Conservation (phyloP, 164 flowering plant genomes). For the Cinnamomum chago region DNA sequence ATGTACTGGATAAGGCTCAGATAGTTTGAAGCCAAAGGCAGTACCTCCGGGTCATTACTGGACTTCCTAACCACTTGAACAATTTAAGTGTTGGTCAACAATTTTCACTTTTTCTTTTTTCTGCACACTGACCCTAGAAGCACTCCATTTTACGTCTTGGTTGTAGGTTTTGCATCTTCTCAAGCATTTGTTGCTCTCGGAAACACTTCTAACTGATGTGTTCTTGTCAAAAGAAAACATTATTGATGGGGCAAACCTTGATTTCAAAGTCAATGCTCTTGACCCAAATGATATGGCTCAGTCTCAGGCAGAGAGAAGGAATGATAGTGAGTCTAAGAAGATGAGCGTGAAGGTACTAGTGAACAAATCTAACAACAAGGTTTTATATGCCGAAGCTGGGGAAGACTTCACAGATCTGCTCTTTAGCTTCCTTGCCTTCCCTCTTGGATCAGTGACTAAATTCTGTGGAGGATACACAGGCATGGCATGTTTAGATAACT, state of each 20-base stretch:
- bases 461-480: background rate
- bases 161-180: conserved; percentile 6
- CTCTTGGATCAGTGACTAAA: background rate
- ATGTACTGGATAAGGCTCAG: no score
- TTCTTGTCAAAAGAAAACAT: background rate
- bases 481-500: background rate
- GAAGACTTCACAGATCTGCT: background rate
- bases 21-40: no score
- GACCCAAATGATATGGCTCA: background rate
- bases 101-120: no score
- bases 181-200: background rate
- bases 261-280: background rate
- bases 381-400: background rate
- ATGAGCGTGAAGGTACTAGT: background rate
- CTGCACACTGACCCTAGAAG: no score
- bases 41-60: no score
- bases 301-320: background rate
- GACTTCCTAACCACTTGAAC: no score
- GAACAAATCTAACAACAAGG: background rate
- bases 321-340: background rate
- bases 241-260: background rate
- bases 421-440: background rate
- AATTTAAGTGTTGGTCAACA: no score
- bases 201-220: conserved; percentile 2
- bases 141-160: background rate